Conservation (phyloP, 2,329 filamentous ascomycete species). For the Chaetomium sp. region DNA sequence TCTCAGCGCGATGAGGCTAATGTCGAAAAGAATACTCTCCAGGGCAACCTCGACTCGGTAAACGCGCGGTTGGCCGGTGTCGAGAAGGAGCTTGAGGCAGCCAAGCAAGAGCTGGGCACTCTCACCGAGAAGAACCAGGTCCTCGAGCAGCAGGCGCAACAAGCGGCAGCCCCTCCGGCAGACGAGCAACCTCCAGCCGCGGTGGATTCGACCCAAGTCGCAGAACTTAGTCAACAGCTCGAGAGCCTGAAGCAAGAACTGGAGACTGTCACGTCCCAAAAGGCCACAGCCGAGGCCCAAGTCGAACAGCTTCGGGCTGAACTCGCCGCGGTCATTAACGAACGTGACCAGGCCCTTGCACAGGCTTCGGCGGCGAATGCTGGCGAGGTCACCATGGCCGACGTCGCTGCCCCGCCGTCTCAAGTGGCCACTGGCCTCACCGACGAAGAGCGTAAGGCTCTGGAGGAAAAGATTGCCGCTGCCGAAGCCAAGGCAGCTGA, state of each 20-base stretch:
- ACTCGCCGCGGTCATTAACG: slow-evolving; percentile 61
- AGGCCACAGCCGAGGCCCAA: slow-evolving; percentile 67
- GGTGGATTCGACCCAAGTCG: slow-evolving; percentile 44
- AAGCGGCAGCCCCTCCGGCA: background rate
- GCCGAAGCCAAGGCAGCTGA: slow-evolving; percentile 65
- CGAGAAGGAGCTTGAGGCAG: slow-evolving; percentile 58
- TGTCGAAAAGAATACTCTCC: slow-evolving; percentile 55
- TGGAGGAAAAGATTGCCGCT: slow-evolving; percentile 64
- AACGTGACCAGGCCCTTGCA: slow-evolving; percentile 64
- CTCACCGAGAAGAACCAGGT: slow-evolving; percentile 44
- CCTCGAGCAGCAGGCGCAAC: slow-evolving; percentile 46
- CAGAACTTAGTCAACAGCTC: slow-evolving; percentile 37
- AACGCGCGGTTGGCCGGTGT: slow-evolving; percentile 44
- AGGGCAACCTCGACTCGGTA: slow-evolving; percentile 52
- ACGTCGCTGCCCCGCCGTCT: slow-evolving; percentile 33
- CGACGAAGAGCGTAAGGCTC: slow-evolving; percentile 60
- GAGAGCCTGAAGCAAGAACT: slow-evolving; percentile 56
- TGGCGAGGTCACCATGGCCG: slow-evolving; percentile 38
- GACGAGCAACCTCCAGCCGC: slow-evolving; percentile 38
- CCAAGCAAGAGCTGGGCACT: slow-evolving; percentile 43
- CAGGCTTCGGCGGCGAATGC: slow-evolving; percentile 37
- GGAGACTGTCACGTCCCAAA: slow-evolving; percentile 66
- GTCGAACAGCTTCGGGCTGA: slow-evolving; percentile 58
- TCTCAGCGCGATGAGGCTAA: slow-evolving; percentile 56
- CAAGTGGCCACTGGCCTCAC: slow-evolving; percentile 44